Evolutionary conservation across 106 monocot species (phyloP), one percentile per base, ranked within the genome.

Genomic region (Allium cepa): DNA sequence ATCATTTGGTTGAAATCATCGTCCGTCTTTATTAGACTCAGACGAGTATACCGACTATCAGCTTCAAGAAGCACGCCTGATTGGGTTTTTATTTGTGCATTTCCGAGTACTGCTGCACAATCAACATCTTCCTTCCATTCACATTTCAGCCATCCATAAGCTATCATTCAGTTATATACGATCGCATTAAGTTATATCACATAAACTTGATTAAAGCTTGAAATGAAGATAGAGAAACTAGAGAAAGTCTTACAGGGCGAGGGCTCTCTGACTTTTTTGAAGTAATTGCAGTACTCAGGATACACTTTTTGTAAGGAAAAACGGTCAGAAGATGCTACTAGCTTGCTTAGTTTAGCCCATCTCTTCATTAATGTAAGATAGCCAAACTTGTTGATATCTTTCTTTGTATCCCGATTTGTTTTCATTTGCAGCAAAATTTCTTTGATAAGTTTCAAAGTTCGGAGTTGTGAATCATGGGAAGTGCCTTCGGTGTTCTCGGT

Each of bases 311-410:
- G 22, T 22, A 22, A 22, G 22, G 22, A 22, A 22, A 22, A 22
- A 22, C 22, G 22, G 1, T 22, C 22, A 22, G 22, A 22, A 22
- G 22, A 22, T 22, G 22, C 74, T 26, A 93, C 56, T 13, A 93
- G 26, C 8, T 57, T 52, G 7, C 70, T 80, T 55, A 88, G 67
- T 56, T 57, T 79, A 9, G 7, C 49, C 93, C 93, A 93, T 47
- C 88, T 76, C 63, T 75, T 36, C n/a, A 26, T 86, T 57, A 79
- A 12, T 26, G 57, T 75, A 17, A 70, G 52, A 26, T 67, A 69
- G 8, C 85, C 88, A 57, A 85, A 93, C 28, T 65, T 17, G 45
- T 88, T 86, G 64, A 93, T 84, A 72, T 86, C 92, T 46, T 61
- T 83, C 46, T 76, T 56, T 18, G 59, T 14, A 22, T 22, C 22